Conservation (phyloP, 2,329 filamentous ascomycete species). For the Trichoderma koningiopsis region DNA sequence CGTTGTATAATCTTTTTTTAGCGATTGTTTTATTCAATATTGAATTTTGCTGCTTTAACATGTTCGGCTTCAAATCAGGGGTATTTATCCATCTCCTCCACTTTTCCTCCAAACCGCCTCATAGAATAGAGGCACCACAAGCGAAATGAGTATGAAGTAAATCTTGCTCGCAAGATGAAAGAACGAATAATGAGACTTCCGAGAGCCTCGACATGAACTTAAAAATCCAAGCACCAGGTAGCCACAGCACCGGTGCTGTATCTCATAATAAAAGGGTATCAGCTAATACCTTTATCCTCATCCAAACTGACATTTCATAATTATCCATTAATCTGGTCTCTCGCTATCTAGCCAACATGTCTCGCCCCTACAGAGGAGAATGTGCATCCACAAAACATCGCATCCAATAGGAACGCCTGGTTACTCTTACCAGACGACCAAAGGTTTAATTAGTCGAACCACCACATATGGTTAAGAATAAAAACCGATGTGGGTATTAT, state of each 20-base stretch:
- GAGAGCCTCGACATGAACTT: background rate
- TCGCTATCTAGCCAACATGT: background rate
- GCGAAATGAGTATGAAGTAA: constrained; percentile 1
- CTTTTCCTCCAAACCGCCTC: constrained; percentile 7
- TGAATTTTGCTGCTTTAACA: background rate
- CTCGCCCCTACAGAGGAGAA: background rate
- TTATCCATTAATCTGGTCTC: background rate
- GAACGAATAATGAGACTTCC: background rate
- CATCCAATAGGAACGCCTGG: background rate
- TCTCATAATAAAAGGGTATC: background rate
- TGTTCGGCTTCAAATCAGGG: background rate
- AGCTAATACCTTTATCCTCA: background rate
- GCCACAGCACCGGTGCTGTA: background rate
- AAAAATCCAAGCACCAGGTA: background rate
- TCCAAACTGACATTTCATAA: constrained; percentile 1
- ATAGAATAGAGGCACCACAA: background rate
- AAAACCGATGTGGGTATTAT: background rate
- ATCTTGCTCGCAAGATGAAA: background rate
- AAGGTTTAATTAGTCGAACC: background rate
- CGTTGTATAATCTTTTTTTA: background rate
- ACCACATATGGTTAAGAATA: background rate
- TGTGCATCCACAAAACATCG: background rate
- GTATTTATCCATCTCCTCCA: constrained; percentile 19
- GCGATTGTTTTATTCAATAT: background rate
- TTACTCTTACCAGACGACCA: background rate